A percentile compares a stretch with the other conserved stretches of the same genome.
Conservation (phyloP, 75 land plant species). For the Cunninghamia lanceolata region DNA sequence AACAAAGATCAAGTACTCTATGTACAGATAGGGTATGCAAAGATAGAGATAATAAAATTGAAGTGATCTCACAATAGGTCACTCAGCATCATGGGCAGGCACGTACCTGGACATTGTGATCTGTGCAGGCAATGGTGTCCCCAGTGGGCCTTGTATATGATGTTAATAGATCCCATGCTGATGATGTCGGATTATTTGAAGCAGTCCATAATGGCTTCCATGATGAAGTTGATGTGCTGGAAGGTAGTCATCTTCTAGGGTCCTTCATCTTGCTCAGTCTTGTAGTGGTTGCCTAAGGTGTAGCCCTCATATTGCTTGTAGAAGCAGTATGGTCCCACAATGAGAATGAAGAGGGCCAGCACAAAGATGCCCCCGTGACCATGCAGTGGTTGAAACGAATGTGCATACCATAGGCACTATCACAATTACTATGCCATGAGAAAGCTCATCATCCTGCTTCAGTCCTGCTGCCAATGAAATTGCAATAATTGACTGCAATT, state of each 20-base stretch:
- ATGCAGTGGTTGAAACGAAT: too few relatives aligned
- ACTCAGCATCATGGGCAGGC: too few relatives aligned
- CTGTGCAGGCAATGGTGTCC: constrained; percentile 69
- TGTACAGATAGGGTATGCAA: too few relatives aligned
- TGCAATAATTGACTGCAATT: too few relatives aligned
- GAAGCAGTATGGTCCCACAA: constrained; percentile 43
- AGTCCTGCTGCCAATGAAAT: too few relatives aligned
- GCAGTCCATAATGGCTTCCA: constrained; percentile 72
- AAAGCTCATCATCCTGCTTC: too few relatives aligned
- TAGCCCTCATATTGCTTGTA: constrained; percentile 24
- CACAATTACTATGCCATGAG: too few relatives aligned
- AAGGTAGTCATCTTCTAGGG: constrained; percentile 70
- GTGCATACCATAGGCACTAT: too few relatives aligned
- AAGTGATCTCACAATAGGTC: too few relatives aligned
- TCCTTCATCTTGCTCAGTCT: constrained; percentile 17
- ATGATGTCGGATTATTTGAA: constrained; percentile 42
- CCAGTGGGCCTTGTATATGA: constrained; percentile 73
- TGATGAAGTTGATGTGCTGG: constrained; percentile 66
- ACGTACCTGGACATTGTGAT: too few relatives aligned
- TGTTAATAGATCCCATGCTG: constrained; percentile 71
- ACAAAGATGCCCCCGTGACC: constrained; percentile 58
- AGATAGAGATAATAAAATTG: too few relatives aligned
- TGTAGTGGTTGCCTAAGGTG: constrained; percentile 10
- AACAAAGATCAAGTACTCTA: too few relatives aligned
- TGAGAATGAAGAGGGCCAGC: constrained; percentile 34